phyloP scores from a whole-genome alignment of 305 asterid genomes.

The Fraxinus nigra region DNA sequence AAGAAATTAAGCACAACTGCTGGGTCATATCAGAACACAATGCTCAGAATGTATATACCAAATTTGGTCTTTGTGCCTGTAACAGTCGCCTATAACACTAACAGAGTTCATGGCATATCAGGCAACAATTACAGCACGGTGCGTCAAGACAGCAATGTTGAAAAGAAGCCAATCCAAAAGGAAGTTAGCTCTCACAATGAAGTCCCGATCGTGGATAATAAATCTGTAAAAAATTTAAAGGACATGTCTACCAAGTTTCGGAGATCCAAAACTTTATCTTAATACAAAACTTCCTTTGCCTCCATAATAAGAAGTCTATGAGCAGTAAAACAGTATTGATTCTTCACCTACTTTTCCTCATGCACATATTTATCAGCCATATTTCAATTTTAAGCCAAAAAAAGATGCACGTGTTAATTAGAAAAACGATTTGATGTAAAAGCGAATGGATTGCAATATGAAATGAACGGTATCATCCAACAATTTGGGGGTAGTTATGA shows the following conservation, averaged over 20 bases:
- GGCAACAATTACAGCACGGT: background rate
- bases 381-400: background rate
- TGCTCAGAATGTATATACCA: constrained; percentile 12
- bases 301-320: background rate
- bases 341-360: background rate
- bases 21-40: background rate
- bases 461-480: background rate
- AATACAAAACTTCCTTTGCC: background rate
- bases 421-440: background rate
- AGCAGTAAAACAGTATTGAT: background rate
- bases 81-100: constrained; percentile 11
- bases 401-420: background rate
- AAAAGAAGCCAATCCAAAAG: background rate
- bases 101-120: background rate
- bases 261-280: background rate
- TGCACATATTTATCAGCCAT: background rate
- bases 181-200: background rate
- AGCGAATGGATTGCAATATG: background rate
- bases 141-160: constrained; percentile 7
- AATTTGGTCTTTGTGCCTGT: background rate
- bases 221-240: constrained; percentile 4
- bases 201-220: background rate
- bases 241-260: background rate
- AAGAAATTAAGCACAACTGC: constrained; percentile 8
- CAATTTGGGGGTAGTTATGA: background rate